phyloP scores from a whole-genome alignment of 805 yeast species.

The Lachancea kluyveri region DNA sequence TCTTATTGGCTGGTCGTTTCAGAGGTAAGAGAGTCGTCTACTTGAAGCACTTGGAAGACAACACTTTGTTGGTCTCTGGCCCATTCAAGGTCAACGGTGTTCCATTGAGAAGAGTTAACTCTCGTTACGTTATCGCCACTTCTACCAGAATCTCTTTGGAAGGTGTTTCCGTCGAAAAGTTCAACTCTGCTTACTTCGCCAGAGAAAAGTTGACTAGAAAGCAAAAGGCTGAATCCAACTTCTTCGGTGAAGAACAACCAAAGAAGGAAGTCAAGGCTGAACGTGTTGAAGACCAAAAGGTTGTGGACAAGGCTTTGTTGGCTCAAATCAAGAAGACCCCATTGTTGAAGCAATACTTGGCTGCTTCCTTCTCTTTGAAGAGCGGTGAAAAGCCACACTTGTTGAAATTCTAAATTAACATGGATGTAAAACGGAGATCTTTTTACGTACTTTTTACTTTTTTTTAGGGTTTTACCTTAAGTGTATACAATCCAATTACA shows the following conservation, averaged over 20 bases:
- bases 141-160: conserved; percentile 83
- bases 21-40: conserved; percentile 99
- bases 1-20: conserved; percentile 98
- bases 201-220: conserved; percentile 83
- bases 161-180: conserved; percentile 81
- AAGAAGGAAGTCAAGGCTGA: conserved; percentile 88
- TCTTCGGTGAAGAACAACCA: conserved; percentile 69
- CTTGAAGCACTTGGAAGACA: conserved; percentile 95
- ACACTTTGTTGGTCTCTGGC: conserved; percentile 94
- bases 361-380: conserved; percentile 93
- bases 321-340: conserved; percentile 96
- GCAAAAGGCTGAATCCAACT: conserved; percentile 85
- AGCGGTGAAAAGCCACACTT: conserved; percentile 98
- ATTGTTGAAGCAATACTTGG: conserved; percentile 92
- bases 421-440: conserved; percentile 4
- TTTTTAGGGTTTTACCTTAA: conserved; percentile 9
- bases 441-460: conserved; percentile 7
- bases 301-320: conserved; percentile 86
- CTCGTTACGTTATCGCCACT: conserved; percentile 98
- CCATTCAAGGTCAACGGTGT: conserved; percentile 99
- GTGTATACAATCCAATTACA: conserved; percentile 10
- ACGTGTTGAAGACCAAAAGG: conserved; percentile 95
- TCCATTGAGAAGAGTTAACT: conserved; percentile 98
- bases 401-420: conserved; percentile 78
- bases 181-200: conserved; percentile 92